Percentiles rank a stretch among this genome's conserved stretches.
Evolutionary conservation across 1,139 yeast species (phyloP).

Genomic region (Candida sp.): DNA sequence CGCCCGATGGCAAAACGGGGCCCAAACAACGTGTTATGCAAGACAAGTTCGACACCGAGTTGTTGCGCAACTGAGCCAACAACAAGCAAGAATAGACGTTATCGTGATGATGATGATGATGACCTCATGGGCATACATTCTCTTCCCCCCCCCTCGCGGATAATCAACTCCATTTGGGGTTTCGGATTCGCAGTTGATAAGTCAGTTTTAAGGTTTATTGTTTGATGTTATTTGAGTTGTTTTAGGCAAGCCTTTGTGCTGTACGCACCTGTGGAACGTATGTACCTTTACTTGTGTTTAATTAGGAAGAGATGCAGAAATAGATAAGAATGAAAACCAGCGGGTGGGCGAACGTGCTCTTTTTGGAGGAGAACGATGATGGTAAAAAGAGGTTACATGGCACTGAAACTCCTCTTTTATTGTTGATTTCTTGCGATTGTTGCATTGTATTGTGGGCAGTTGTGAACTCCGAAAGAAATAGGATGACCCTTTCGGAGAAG

Average conservation of each 20-base stretch:
- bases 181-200: not conserved
- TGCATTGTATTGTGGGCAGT: not conserved
- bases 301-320: not conserved
- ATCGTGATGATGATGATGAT: not conserved
- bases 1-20: constrained; percentile 21
- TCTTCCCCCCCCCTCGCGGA: not conserved
- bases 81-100: not conserved
- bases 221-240: not conserved
- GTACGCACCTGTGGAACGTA: not conserved
- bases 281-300: not conserved
- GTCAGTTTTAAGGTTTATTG: not conserved
- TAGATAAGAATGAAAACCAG: not conserved
- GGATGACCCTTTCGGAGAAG: not conserved
- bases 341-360: not conserved
- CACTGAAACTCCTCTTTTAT: not conserved
- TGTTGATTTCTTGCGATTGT: not conserved
- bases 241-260: not conserved
- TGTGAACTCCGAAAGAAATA: not conserved
- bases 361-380: not conserved
- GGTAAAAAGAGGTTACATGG: not conserved
- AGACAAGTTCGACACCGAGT: constrained; percentile 37
- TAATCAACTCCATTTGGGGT: not conserved
- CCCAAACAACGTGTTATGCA: constrained; percentile 25
- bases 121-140: too few species aligned
- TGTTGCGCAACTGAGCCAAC: constrained; percentile 16